Evolutionary conservation across 2,329 filamentous ascomycete species (phyloP), one percentile per base, ranked within the genome.

Genomic region (Diplodia mutila): DNA sequence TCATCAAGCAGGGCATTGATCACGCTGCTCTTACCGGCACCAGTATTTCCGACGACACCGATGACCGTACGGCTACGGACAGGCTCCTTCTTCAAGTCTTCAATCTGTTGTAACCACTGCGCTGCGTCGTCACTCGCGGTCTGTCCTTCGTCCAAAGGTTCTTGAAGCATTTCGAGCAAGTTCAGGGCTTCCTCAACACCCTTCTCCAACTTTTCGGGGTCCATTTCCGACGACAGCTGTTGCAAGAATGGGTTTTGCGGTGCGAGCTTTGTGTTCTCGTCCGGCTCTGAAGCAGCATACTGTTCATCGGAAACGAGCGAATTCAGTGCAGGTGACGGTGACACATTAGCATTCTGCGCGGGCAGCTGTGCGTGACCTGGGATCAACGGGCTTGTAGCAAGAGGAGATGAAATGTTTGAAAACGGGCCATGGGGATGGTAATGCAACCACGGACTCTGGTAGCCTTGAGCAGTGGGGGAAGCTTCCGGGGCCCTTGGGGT

Each of bases 1-100:
- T 90, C 85, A 34, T 89, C 86, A 0, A 90, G 78, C 39, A 90
- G 72, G 0, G 87, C 87, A 71, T 90, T 90, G 74, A 90, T 88
- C 0, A 89, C 78, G 1, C 85, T 87, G 23, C 83, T 86, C 72
- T 90, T 90, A 0, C 88, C 88, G 1, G 85, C 84, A 0, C 87
- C 87, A 0, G 88, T 90, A 65, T 84, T 86, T 0, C 87, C 88
- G 2, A 88, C 83, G 0, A 90, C 84, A 6, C 87, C 87, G 21
- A 90, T 80, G 0, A 89, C 79, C 1, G 81, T 80, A 18, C 78
- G 77, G 12, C 81, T 82, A 29, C 75, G 76, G 5, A 73, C 72
- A 3, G 79, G 77, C 61, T 80, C 78, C 2, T 79, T 74, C 32
- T 78, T 74, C 0, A 85, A 73, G 2, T 78, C 77, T 2, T 81